Base-by-base conservation (phyloP, 2,329 filamentous ascomycete species). In the Tolypocladium album region DNA sequence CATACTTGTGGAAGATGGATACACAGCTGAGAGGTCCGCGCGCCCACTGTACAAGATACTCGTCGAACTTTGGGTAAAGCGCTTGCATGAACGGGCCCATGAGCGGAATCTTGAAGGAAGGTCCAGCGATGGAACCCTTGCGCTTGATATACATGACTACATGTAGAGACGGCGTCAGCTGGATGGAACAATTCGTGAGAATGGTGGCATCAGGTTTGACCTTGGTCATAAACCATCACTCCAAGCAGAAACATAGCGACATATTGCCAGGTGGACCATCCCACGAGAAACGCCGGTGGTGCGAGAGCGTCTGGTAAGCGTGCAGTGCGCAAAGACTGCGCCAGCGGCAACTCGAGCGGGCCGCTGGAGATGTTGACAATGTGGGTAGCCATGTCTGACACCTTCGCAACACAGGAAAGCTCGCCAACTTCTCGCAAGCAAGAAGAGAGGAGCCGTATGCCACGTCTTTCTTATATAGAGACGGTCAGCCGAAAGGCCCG, bases 1-100 rank as follows among this genome's bases (percentile, higher is more conserved):
- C 65, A 43, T 80, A 90, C 87, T 92, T 92, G 80, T 93, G 89
- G 72, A 93, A 92, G 64, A 93, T 86, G 1, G 88, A 92, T 22
- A 93, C 88, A 67, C 89, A 93, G 71, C 88, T 92, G 61, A 92
- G 78, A 24, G 86, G 82, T n/a, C 87, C 89, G 61, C 87, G 90
- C 17, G 83, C 80, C 89, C 89, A 92, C 77, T 93, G 90, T 15
- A 79, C 82, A 67, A 89, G 81, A 74, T 92, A 93, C 55, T 82
- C 78, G 27, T 83, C 81, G 71, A 92, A 92, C 64, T 87, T 85
- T 8, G 89, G 89, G 66, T 89, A 81, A 38, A 92, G 79, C 3
- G 87, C 88, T 68, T 91, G 82, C 31, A 92, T 74, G 71, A 92
- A 92, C 0, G 89, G 89, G 1, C 89, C 89, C 72, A 91, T 86